Evolutionary conservation across 1,139 yeast species (phyloP), one percentile per base, ranked within the genome.

Genomic region (Pichia sp.): DNA sequence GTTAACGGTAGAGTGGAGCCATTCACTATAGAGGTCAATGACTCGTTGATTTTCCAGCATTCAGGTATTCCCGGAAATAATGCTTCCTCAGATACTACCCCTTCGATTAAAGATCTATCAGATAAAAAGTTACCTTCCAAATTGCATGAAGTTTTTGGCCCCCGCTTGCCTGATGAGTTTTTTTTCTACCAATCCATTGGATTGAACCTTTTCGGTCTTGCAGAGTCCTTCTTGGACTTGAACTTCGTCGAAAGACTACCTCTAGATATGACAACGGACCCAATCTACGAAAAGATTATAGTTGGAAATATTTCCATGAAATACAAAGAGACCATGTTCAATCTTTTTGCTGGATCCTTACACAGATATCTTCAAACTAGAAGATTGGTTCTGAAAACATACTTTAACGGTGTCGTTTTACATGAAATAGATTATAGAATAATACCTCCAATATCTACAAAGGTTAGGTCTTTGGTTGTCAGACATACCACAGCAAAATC

Each of bases 341-440:
- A 86, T 61, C 73, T 89, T 54, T 69, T 92, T 34, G 84, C 95
- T 16, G 85, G 83, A 62, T 79, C 85, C 34, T 77, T 92, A 62
- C 87, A 90, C 56, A 82, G 98, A 66, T 93, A 89, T 69, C 90
- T 85, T 68, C 97, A 92, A 67, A 85, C 81, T 56, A 89, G 87
- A 66, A 84, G 80, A 56, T 77, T 88, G 32, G 71, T 74, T 46
- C 79, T 83, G 40, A 73, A 74, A 32, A 81, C 78, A 54, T 87
- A 90, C 84, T 86, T 78, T 67, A 80, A 80, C 45, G 78, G 78
- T 13, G 62, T 70, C 2, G 76, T 75, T 11, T 62, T 70, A 8
- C 64, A 74, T 41, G 79, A 77, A 54, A 68, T 86, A 34, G 77
- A 78, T 47, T 83, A 82, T 60, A 75, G 87, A 60, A 86, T 40